A percentile compares a stretch with the other conserved stretches of the same genome.
These are phyloP conservation scores for Alternaria alternata DNA, from an alignment of 2,329 filamentous ascomycete species.

Conservation along the genomic window DNA sequence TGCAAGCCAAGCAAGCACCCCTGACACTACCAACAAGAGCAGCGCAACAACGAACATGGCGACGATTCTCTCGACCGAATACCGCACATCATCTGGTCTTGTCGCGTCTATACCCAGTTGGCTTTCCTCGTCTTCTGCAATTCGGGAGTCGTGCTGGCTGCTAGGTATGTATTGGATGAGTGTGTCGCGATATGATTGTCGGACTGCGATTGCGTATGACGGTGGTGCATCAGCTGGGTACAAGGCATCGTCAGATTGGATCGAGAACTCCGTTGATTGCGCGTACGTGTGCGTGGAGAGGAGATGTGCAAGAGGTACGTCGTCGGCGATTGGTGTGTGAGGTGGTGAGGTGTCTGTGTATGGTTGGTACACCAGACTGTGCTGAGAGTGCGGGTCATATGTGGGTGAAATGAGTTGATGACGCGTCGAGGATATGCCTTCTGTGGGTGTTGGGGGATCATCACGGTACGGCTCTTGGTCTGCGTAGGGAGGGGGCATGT, in stretches of 20 bases:
- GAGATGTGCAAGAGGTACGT: conserved; percentile 41
- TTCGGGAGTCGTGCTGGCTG: neutral
- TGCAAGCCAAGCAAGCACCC: conserved; percentile 27
- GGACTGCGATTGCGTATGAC: conserved; percentile 35
- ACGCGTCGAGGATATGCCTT: neutral
- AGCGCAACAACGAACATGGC: conserved; percentile 35
- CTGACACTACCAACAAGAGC: conserved; percentile 31
- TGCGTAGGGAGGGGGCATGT: conserved; percentile 8
- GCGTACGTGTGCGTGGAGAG: conserved; percentile 18
- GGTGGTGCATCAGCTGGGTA: conserved; percentile 41
- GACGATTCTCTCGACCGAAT: conserved; percentile 35
- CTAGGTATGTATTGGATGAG: conserved; percentile 32
- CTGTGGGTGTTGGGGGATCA: conserved; percentile 9
- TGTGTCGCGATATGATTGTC: conserved; percentile 37
- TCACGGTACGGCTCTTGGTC: conserved; percentile 14
- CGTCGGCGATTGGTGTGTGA: conserved; percentile 26
- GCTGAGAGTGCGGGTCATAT: neutral
- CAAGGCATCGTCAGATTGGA: neutral
- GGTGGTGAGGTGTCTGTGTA: conserved; percentile 17
- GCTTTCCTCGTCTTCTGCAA: conserved; percentile 23
- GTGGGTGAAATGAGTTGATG: conserved; percentile 2
- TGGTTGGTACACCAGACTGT: conserved; percentile 1
- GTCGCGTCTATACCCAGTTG: conserved; percentile 16
- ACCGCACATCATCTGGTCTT: conserved; percentile 33
- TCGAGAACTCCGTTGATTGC: neutral